Conservation (phyloP, 2,329 filamentous ascomycete genomes). For the Lasiodiplodia sp. region DNA sequence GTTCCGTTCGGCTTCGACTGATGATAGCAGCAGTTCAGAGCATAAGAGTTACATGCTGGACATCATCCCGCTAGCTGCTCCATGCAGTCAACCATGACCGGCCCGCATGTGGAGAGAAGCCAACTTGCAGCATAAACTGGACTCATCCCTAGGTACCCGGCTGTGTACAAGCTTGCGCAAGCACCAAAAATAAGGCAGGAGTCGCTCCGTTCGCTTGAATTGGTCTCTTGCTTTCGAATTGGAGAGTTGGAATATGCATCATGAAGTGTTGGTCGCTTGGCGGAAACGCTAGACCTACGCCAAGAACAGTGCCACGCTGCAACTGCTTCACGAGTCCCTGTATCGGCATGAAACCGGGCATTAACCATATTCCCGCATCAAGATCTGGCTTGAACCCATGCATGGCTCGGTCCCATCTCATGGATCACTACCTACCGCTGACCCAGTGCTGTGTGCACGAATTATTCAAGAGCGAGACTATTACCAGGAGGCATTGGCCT, state of each 20-base stretch:
- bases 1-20: constrained; percentile 23
- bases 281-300: not conserved
- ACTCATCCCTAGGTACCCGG: not conserved
- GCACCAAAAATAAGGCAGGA: not conserved
- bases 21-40: not conserved
- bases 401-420: not conserved
- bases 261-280: not conserved
- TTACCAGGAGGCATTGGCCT: not conserved
- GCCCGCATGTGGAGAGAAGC: not conserved
- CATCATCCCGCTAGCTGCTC: not conserved
- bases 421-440: not conserved
- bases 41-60: too few species aligned
- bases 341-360: not conserved
- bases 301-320: not conserved
- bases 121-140: not conserved
- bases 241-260: not conserved
- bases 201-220: not conserved
- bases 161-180: constrained; percentile 8
- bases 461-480: not conserved
- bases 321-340: not conserved
- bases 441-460: not conserved
- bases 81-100: not conserved
- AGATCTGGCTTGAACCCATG: not conserved
- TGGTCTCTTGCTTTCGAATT: not conserved
- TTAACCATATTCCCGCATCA: not conserved